These are phyloP conservation scores for Lactifluus hygrophoroides DNA, from an alignment of 768 basidiomycete genomes.

Conservation along the genomic window DNA sequence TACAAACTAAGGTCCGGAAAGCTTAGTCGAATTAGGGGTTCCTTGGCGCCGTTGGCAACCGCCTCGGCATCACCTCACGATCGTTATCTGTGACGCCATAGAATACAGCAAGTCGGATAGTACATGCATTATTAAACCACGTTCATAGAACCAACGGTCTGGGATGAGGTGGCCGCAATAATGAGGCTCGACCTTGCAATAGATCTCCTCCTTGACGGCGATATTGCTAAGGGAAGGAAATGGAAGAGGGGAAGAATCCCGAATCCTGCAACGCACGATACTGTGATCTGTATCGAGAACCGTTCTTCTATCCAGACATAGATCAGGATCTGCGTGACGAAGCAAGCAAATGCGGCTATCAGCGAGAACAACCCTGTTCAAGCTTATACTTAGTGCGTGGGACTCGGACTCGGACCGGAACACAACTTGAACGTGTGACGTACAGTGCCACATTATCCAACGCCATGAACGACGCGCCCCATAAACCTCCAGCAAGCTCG, in stretches of 20 bases:
- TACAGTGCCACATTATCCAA: conserved; percentile 15
- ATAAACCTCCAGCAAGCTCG: conserved; percentile 10
- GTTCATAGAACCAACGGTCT: background rate
- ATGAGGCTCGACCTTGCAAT: background rate
- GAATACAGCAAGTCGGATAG: too few relatives aligned
- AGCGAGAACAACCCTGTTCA: conserved; percentile 11
- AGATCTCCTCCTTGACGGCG: background rate
- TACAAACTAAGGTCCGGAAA: background rate
- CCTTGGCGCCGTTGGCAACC: too few relatives aligned
- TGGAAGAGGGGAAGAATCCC: conserved; percentile 7
- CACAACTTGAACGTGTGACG: background rate
- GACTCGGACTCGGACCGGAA: too few relatives aligned
- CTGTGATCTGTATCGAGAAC: background rate
- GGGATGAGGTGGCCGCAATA: background rate
- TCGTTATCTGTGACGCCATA: too few relatives aligned
- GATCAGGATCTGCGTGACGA: conserved; percentile 4
- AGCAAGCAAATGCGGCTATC: background rate
- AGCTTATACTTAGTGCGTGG: background rate
- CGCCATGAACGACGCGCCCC: conserved; percentile 11
- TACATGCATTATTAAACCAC: background rate
- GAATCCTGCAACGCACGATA: conserved; percentile 3
- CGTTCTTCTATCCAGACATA: conserved; percentile 10
- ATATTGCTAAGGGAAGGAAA: conserved; percentile 2
- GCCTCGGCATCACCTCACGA: too few relatives aligned
- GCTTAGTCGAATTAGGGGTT: background rate